Evolutionary conservation across 768 basidiomycete genomes (phyloP).

Genomic region (Scleroderma citrinum): DNA sequence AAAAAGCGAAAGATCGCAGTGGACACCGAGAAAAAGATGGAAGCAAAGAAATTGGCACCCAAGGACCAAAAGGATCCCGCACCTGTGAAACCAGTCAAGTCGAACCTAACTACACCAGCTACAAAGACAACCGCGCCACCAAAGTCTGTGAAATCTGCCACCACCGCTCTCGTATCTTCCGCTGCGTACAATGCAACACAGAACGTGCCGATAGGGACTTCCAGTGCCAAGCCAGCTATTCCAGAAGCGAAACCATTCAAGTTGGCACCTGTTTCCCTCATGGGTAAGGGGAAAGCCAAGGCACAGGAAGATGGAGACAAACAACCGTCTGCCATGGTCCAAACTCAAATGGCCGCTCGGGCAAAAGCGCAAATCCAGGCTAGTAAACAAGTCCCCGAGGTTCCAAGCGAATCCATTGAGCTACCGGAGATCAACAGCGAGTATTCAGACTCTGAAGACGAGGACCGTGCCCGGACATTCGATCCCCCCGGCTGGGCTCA

Average conservation of each 20-base stretch:
- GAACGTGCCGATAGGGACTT: constrained; percentile 21
- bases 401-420: constrained; percentile 78
- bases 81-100: constrained; percentile 26
- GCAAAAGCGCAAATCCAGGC: constrained; percentile 64
- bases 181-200: constrained; percentile 36
- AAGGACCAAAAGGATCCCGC: constrained; percentile 43
- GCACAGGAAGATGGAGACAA: constrained; percentile 42
- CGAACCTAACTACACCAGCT: constrained; percentile 19
- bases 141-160: constrained; percentile 34
- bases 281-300: constrained; percentile 48
- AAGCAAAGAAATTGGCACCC: constrained; percentile 54
- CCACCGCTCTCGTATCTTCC: constrained; percentile 30
- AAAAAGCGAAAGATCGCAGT: constrained; percentile 64
- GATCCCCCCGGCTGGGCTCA: constrained; percentile 87
- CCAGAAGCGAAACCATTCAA: constrained; percentile 32
- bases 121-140: constrained; percentile 18
- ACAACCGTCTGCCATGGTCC: constrained; percentile 59
- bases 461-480: constrained; percentile 67
- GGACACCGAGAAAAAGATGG: constrained; percentile 51
- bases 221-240: constrained; percentile 27
- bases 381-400: constrained; percentile 38
- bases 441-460: constrained; percentile 95
- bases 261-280: constrained; percentile 28
- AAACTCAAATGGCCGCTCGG: constrained; percentile 66
- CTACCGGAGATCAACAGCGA: constrained; percentile 95